These are phyloP conservation scores for Angomonas ambiguus DNA, from an alignment of 208 protist genomes.

Conservation along the genomic window DNA sequence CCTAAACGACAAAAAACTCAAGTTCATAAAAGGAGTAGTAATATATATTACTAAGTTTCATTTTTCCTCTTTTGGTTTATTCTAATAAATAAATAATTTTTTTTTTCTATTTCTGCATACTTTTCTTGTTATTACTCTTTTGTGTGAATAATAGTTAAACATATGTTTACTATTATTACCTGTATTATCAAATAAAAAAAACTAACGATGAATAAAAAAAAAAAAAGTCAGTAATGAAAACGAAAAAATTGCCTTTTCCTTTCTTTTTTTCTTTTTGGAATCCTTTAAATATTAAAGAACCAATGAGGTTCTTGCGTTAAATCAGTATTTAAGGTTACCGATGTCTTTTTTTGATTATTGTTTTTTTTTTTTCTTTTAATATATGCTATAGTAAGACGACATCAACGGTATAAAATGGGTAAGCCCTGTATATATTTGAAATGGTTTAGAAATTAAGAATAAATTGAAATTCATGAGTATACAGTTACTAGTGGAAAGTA, in stretches of 20 bases:
- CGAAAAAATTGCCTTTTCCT: slow-evolving; percentile 5
- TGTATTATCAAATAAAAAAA: slow-evolving; percentile 3
- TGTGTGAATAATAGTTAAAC: too few species aligned
- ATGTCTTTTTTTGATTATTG: slow-evolving; percentile 5
- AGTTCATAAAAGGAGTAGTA: slow-evolving; percentile 10
- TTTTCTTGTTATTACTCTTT: too few species aligned
- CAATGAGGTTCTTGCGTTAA: neutral
- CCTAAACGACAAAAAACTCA: slow-evolving; percentile 9
- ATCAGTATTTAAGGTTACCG: neutral
- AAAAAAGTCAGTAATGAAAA: slow-evolving; percentile 14
- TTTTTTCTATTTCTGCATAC: neutral
- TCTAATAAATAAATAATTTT: slow-evolving; percentile 7
- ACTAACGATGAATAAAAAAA: slow-evolving; percentile 7
- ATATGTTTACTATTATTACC: slow-evolving; percentile 10
- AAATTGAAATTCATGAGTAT: too few species aligned
- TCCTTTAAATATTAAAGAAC: neutral
- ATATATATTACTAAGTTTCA: too few species aligned
- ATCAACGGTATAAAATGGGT: too few species aligned
- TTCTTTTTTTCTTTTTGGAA: neutral
- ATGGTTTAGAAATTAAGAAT: too few species aligned
- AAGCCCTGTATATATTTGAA: too few species aligned
- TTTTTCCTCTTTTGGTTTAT: too few species aligned
- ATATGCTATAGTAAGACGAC: slow-evolving; percentile 9
- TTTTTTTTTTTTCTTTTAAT: slow-evolving; percentile 12
- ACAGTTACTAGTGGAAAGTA: too few species aligned